Percentiles rank a stretch among this genome's conserved stretches.
phyloP scores from a whole-genome alignment of 108 stramenopile species.

The Skeletonema tropicum region DNA sequence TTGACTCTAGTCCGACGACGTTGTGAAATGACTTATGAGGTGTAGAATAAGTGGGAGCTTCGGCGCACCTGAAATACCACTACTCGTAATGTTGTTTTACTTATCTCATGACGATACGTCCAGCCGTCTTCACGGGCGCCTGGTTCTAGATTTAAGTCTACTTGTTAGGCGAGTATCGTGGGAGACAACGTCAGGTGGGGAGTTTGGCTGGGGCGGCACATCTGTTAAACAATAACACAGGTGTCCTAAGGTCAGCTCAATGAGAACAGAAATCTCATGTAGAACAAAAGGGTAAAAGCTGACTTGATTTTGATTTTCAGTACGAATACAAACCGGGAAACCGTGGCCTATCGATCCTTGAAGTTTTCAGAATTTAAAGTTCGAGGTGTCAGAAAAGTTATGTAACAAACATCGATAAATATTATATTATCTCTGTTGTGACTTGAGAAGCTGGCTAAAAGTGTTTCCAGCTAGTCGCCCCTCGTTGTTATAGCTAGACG shows the following conservation, averaged over 20 bases:
- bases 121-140: constrained; percentile 80
- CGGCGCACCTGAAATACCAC: constrained; percentile 95
- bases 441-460: too few relatives aligned
- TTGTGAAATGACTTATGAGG: constrained; percentile 97
- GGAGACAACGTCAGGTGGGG: constrained; percentile 94
- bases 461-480: too few relatives aligned
- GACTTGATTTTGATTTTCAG: constrained; percentile 97
- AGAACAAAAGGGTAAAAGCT: constrained; percentile 95
- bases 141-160: constrained; percentile 77
- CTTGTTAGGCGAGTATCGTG: constrained; percentile 75
- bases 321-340: constrained; percentile 96
- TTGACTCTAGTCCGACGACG: constrained; percentile 98
- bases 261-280: constrained; percentile 96
- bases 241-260: constrained; percentile 97
- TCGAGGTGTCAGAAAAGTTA: constrained; percentile 99
- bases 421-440: too few relatives aligned
- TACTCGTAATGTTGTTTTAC: constrained; percentile 98
- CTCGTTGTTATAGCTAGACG: too few relatives aligned
- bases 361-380: constrained; percentile 93
- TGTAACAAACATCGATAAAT: too few relatives aligned
- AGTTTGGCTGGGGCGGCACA: constrained; percentile 96
- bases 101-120: constrained; percentile 90
- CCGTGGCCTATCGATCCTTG: constrained; percentile 98
- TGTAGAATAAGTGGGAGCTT: constrained; percentile 97
- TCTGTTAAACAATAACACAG: constrained; percentile 93